Evolutionary conservation across 495 filamentous ascomycete species (phyloP).

Genomic region (Xylaria nigripes): DNA sequence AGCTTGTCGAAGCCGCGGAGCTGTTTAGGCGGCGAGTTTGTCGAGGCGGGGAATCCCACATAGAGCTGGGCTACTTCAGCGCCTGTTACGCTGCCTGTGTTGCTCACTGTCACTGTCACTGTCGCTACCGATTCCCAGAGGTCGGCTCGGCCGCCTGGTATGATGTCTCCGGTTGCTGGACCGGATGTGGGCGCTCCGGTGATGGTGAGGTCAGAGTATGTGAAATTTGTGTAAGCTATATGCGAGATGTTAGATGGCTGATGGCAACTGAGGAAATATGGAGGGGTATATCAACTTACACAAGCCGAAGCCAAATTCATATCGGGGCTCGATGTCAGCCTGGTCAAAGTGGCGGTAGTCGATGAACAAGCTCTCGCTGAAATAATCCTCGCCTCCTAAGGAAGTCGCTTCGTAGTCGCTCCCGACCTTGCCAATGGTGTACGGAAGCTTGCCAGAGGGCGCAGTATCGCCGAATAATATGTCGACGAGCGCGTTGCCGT

Average conservation of each 20-base stretch:
- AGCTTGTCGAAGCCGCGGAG: constrained; percentile 53
- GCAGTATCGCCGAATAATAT: constrained; percentile 76
- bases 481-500: constrained; percentile 76
- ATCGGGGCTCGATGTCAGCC: constrained; percentile 46
- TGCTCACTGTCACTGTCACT: constrained; percentile 53
- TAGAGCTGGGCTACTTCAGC: constrained; percentile 69
- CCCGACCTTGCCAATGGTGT: constrained; percentile 74
- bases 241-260: constrained; percentile 2
- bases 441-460: constrained; percentile 80
- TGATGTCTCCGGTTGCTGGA: constrained; percentile 48
- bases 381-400: constrained; percentile 51
- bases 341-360: constrained; percentile 87
- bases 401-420: constrained; percentile 68
- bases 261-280: not conserved
- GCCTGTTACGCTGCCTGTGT: constrained; percentile 60
- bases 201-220: constrained; percentile 39
- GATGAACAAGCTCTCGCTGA: constrained; percentile 66
- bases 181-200: constrained; percentile 38
- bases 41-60: constrained; percentile 35
- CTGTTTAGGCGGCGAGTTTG: constrained; percentile 46
- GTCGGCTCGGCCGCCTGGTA: constrained; percentile 57
- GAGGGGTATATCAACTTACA: constrained; percentile 42
- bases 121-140: constrained; percentile 54
- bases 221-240: constrained; percentile 53
- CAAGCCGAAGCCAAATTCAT: constrained; percentile 54